Conservation (phyloP, 176 grass and related monocot species). For the Triticum turgidum region DNA sequence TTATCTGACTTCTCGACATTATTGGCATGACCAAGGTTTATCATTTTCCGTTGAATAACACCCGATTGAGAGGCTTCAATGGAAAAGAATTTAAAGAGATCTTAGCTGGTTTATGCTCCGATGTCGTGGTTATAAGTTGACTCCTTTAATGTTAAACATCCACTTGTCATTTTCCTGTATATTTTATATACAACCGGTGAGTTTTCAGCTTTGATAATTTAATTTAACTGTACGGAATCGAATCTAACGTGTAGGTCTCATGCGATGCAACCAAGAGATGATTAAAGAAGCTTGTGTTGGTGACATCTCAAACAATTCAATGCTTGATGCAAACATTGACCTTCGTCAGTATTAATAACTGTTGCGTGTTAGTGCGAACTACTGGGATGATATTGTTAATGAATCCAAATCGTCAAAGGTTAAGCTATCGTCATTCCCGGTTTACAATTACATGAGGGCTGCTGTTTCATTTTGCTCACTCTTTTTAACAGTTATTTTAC, state of each 20-base stretch:
- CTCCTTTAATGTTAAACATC: conserved; percentile 35
- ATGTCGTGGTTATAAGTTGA: conserved; percentile 36
- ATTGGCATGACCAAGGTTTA: conserved; percentile 27
- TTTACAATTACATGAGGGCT: conserved; percentile 44
- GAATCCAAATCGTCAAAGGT: conserved; percentile 17
- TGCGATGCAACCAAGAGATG: conserved; percentile 4
- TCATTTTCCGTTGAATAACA: conserved; percentile 32
- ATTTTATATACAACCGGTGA: conserved; percentile 1
- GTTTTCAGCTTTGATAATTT: no score
- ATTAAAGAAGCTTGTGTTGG: conserved; percentile 18
- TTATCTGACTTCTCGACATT: background rate
- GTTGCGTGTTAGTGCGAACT: conserved; percentile 33
- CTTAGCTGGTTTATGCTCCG: conserved; percentile 35
- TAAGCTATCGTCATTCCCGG: conserved; percentile 19
- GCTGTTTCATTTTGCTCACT: conserved; percentile 26
- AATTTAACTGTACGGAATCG: conserved; percentile 18
- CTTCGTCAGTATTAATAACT: conserved; percentile 36
- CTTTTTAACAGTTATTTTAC: background rate
- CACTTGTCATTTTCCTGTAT: conserved; percentile 19
- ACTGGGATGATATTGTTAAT: conserved; percentile 15
- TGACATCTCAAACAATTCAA: conserved; percentile 37
- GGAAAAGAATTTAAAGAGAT: conserved; percentile 29
- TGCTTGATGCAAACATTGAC: conserved; percentile 64
- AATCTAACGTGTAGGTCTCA: conserved; percentile 36
- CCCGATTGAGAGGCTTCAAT: conserved; percentile 16